Percentiles rank a stretch among this genome's conserved stretches.
phyloP scores from a whole-genome alignment of 257 asterid genomes.

The Jasminum sambac region DNA sequence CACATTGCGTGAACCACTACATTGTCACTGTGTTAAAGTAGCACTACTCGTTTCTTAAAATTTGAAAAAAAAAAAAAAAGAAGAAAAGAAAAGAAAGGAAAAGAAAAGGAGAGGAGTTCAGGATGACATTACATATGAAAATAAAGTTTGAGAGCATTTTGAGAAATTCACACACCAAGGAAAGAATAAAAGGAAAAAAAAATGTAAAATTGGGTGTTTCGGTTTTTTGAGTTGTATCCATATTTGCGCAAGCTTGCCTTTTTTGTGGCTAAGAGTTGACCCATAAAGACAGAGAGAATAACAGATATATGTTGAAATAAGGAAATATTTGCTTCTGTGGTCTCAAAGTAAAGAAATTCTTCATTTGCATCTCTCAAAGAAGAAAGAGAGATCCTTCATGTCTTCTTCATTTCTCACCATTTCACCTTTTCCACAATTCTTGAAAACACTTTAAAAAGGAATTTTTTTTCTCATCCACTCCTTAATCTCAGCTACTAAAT shows the following conservation, averaged over 20 bases:
- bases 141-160: no score
- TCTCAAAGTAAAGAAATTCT: conserved; percentile 50
- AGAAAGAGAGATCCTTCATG: conserved; percentile 30
- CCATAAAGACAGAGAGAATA: conserved; percentile 29
- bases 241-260: conserved; percentile 31
- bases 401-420: conserved; percentile 16
- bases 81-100: no score
- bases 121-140: no score
- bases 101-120: no score
- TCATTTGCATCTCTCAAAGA: conserved; percentile 39
- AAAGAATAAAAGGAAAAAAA: no score
- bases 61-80: no score
- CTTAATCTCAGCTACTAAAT: conserved; percentile 3
- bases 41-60: no score
- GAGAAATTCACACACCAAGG: no score
- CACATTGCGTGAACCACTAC: no score
- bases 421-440: conserved; percentile 7
- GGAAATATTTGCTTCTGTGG: conserved; percentile 50
- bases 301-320: conserved; percentile 31
- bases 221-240: conserved; percentile 1
- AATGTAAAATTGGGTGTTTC: no score
- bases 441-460: not conserved
- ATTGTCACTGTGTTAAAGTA: no score
- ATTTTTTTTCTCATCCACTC: not conserved
- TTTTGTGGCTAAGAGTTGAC: conserved; percentile 31